Evolutionary conservation across 2,329 filamentous ascomycete genomes (phyloP).

Genomic region (Zymoseptoria passerinii): DNA sequence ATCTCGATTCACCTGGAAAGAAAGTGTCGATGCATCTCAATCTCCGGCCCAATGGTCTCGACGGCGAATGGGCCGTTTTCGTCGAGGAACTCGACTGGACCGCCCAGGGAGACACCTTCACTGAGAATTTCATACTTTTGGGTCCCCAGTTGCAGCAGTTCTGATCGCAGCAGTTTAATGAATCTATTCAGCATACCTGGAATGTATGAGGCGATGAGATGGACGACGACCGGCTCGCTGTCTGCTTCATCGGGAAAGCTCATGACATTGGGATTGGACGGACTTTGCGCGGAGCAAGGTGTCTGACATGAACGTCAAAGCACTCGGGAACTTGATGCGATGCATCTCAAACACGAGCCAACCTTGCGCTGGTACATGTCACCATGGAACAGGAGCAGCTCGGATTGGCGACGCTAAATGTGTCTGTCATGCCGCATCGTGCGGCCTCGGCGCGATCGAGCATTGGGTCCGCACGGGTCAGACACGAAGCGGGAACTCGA

Average conservation of each 20-base stretch:
- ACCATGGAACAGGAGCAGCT: not conserved
- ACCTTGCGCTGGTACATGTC: not conserved
- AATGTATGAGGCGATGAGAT: not conserved
- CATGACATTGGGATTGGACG: not conserved
- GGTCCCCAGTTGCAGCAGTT: not conserved
- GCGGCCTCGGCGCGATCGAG: too few relatives aligned
- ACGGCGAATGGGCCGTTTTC: slow-evolving; percentile 24
- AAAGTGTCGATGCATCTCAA: slow-evolving; percentile 17
- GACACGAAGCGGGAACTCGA: too few relatives aligned
- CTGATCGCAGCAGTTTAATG: not conserved
- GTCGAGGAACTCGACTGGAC: slow-evolving; percentile 19
- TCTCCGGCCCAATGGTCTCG: slow-evolving; percentile 23
- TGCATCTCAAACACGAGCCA: not conserved
- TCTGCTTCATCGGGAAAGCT: not conserved
- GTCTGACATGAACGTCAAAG: not conserved
- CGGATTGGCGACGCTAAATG: not conserved
- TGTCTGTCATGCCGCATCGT: too few relatives aligned
- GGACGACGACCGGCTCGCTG: not conserved
- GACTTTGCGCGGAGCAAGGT: not conserved
- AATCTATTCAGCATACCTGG: not conserved
- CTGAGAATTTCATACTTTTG: not conserved
- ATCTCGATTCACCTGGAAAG: slow-evolving; percentile 5
- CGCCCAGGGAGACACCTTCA: slow-evolving; percentile 4
- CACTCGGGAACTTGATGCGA: not conserved
- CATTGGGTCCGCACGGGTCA: too few relatives aligned